Evolutionary conservation across 176 grass and related monocot genomes (phyloP).

Genomic region (Hsuehochloa calcarea): DNA sequence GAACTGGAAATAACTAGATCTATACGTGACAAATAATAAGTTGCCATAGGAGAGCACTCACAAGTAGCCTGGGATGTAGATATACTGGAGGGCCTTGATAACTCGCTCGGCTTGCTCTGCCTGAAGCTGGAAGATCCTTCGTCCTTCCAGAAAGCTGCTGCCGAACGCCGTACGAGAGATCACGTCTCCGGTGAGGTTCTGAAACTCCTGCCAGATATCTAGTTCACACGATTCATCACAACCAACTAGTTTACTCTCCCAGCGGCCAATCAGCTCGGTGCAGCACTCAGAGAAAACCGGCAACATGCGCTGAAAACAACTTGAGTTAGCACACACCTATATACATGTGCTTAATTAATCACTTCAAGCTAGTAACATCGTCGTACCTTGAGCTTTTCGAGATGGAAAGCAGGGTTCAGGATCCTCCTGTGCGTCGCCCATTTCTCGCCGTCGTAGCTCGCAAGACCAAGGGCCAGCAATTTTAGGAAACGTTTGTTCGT

Average conservation of each 20-base stretch:
- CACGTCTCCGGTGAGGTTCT: conserved; percentile 66
- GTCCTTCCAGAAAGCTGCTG: conserved; percentile 67
- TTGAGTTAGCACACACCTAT: neutral
- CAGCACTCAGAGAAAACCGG: conserved; percentile 53
- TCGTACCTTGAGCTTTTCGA: conserved; percentile 72
- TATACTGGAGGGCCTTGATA: conserved; percentile 29
- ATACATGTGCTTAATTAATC: neutral
- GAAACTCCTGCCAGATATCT: conserved; percentile 62
- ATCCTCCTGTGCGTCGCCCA: conserved; percentile 77
- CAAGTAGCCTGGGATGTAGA: conserved; percentile 61
- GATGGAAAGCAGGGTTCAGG: conserved; percentile 70
- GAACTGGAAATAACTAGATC: neutral
- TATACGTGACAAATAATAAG: neutral
- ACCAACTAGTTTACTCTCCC: conserved; percentile 33
- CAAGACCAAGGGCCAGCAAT: conserved; percentile 39
- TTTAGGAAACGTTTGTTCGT: neutral
- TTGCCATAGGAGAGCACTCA: conserved; percentile 1
- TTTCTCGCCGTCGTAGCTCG: conserved; percentile 61
- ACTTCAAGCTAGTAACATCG: neutral
- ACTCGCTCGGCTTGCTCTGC: conserved; percentile 47
- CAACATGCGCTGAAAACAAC: conserved; percentile 47
- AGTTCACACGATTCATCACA: conserved; percentile 32
- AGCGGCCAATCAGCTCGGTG: conserved; percentile 42
- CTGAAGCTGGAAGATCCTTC: conserved; percentile 69
- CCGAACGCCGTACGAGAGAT: conserved; percentile 77